Base-by-base conservation (phyloP, 1,139 yeast species). In the Scheffersomyces titani region DNA sequence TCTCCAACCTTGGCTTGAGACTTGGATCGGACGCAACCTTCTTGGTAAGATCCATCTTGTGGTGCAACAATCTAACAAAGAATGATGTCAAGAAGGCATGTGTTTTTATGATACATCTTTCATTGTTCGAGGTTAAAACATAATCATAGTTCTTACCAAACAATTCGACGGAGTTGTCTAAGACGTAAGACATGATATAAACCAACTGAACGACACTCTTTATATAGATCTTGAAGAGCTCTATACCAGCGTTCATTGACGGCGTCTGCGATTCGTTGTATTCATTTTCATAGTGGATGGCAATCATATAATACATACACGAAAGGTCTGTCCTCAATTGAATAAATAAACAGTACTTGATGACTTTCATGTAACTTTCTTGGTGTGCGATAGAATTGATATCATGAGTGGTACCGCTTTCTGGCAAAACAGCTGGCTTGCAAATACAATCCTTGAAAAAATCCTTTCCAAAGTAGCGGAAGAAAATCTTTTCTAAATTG, bases 161-260 rank as follows among this genome's bases (percentile, higher is more conserved):
- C 30, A 78, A 65, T 58, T 76, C 77, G 7, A 75, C 81, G 18
- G 80, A 74, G 60, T 78, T 76, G 55, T 80, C 84, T 55, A 79
- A 70, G 6, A 74, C 81, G 63, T 75, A 78, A 5, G 81, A 74
- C 78, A 79, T 78, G 49, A 80, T 77, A 61, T 77, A 80, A 19
- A 78, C 78, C 60, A 79, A 68, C 60, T 79, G 83, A 18, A 78
- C 75, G 52, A 78, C 82, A 62, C 78, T 72, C 57, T 77, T 76
- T 54, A 76, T 71, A 62, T 76, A 78, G 24, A 79, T 77, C 59
- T 79, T 80, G 64, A 78, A 80, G 13, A 80, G 66, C 59, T 78
- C 83, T 20, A 78, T 74, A 1, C 82, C 83, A 0, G 83, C 78
- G 53, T 68, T 71, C 69, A 77, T 73, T 2, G 79, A 72, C 2